Percentiles rank a stretch among this genome's conserved stretches.
Conservation (phyloP, 768 basidiomycete genomes). For the Gautieria morchelliformis region DNA sequence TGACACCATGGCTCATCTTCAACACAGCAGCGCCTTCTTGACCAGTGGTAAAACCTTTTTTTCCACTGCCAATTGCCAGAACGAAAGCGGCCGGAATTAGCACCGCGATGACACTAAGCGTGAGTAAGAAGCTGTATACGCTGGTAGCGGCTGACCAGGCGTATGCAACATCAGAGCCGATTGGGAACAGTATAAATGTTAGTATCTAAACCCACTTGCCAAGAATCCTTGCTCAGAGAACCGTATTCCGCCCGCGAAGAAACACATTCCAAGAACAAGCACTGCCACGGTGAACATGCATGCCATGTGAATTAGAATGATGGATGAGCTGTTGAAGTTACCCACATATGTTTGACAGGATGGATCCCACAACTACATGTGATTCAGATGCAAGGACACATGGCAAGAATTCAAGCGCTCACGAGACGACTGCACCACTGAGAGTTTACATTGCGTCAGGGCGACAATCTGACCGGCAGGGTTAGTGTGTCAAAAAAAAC, state of each 20-base stretch:
- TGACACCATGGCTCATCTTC: conserved; percentile 68
- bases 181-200: neutral
- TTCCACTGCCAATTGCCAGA: neutral
- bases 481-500: neutral
- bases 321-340: conserved; percentile 14
- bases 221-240: conserved; percentile 81
- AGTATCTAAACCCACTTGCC: conserved; percentile 37
- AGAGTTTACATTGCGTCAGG: conserved; percentile 69
- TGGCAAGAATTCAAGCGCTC: conserved; percentile 13
- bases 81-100: conserved; percentile 41
- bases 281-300: conserved; percentile 30
- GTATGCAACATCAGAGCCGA: neutral
- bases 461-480: conserved; percentile 53
- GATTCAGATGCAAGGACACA: neutral
- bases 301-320: conserved; percentile 2
- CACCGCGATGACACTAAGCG: conserved; percentile 70
- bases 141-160: conserved; percentile 51
- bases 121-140: conserved; percentile 65
- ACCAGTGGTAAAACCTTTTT: neutral
- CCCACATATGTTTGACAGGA: conserved; percentile 66
- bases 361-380: conserved; percentile 65
- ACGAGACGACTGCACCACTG: conserved; percentile 76
- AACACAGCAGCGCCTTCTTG: conserved; percentile 40
- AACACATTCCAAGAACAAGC: conserved; percentile 83
- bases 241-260: conserved; percentile 73